Conservation (phyloP, 2,329 filamentous ascomycete species). For the Neophaeococcomyces aloes region DNA sequence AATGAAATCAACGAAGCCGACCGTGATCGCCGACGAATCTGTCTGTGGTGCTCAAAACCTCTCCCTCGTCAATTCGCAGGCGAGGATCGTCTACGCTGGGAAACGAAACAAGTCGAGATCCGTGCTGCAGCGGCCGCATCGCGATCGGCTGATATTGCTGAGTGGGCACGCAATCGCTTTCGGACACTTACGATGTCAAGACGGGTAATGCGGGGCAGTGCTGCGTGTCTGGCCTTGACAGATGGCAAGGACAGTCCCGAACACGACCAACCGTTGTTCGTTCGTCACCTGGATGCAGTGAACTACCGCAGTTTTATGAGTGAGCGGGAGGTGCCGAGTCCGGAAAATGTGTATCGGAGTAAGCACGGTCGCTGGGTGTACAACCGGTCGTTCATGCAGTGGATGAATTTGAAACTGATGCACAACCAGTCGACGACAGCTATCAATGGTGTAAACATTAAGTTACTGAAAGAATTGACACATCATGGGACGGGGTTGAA, state of each 20-base stretch:
- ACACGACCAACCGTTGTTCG: constrained; percentile 17
- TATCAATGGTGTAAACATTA: too few relatives aligned
- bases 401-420: not conserved
- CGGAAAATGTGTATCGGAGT: constrained; percentile 18
- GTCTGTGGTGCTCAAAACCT: constrained; percentile 25
- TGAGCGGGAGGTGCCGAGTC: constrained; percentile 13
- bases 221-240: constrained; percentile 7
- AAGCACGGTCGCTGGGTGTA: constrained; percentile 21
- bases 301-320: constrained; percentile 19
- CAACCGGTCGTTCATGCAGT: constrained; percentile 12
- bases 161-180: constrained; percentile 17
- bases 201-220: constrained; percentile 19
- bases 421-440: too few relatives aligned
- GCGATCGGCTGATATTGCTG: constrained; percentile 19
- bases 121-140: constrained; percentile 15
- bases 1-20: constrained; percentile 17
- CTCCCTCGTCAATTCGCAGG: constrained; percentile 18
- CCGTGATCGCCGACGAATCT: constrained; percentile 23
- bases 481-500: too few relatives aligned
- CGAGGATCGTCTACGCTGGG: constrained; percentile 19
- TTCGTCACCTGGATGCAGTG: constrained; percentile 20
- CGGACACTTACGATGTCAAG: constrained; percentile 17
- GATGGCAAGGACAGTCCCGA: constrained; percentile 16
- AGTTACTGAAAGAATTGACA: too few relatives aligned
- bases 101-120: constrained; percentile 19